Evolutionary conservation across 257 asterid species (phyloP).

Genomic region (Sherardia arvensis): DNA sequence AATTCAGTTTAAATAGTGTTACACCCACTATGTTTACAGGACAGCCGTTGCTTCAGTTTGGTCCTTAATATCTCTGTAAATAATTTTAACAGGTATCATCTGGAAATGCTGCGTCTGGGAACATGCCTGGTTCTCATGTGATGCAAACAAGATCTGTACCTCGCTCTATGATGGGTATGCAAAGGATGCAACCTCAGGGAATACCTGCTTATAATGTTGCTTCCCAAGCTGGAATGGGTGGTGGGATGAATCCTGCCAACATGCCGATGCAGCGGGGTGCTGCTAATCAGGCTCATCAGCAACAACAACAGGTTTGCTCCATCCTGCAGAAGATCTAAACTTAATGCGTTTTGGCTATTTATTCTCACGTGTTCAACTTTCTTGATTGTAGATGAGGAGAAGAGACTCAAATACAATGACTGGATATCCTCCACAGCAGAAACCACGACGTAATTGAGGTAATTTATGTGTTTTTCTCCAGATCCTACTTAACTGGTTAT

Average conservation of each 20-base stretch:
- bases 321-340: neutral
- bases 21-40: neutral
- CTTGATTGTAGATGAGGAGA: slow-evolving; percentile 65
- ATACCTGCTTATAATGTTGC: slow-evolving; percentile 69
- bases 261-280: slow-evolving; percentile 90
- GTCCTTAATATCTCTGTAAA: neutral
- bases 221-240: slow-evolving; percentile 83
- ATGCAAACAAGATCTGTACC: slow-evolving; percentile 75
- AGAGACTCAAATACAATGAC: slow-evolving; percentile 72
- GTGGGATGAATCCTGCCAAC: slow-evolving; percentile 68
- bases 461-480: neutral
- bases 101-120: slow-evolving; percentile 56
- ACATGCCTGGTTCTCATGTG: slow-evolving; percentile 65
- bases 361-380: slow-evolving; percentile 11
- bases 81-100: slow-evolving; percentile 51
- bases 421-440: slow-evolving; percentile 97
- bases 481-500: neutral
- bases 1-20: neutral
- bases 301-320: slow-evolving; percentile 73
- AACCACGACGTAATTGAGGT: slow-evolving; percentile 85
- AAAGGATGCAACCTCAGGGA: slow-evolving; percentile 76
- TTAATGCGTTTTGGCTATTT: neutral
- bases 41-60: neutral
- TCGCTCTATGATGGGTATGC: slow-evolving; percentile 84
- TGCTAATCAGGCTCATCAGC: slow-evolving; percentile 78